Base-by-base conservation (phyloP, 371 early-diverging fungal species). In the Mucor ambiguus region DNA sequence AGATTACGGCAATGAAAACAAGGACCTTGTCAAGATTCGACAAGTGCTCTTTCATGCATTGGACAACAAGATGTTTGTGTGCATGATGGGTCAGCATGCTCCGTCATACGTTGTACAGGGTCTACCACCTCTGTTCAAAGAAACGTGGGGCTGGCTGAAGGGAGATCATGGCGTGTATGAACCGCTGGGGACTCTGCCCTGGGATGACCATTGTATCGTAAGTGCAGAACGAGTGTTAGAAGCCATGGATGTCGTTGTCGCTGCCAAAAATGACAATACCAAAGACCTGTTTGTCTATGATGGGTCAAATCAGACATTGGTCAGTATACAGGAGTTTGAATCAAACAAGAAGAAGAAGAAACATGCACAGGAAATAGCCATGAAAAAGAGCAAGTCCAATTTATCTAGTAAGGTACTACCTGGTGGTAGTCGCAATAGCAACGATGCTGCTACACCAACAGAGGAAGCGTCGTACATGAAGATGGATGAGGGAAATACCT, bases 1-100 rank as follows among this genome's bases (percentile, higher is more conserved):
- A 26, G 72, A 74, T 11, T 83, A 78, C 54, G 71, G 80, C 0
- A 49, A 29, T 2, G 80, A 70, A 9, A 85, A 88, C 29, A 61
- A 81, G 20, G 72, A 71, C 12, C 64, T 83, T 18, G 70, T 71
- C 16, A 66, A 70, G 30, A 79, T 80, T 18, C 63, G 66, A 3
- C 32, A 66, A 4, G 71, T 74, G 8, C 63, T 82, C 14, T 54
- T 70, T 14, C 67, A 60, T 3, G 83, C 85, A 2, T 56, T 78
- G 8, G 52, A 54, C 20, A 74, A 80, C 46, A 24, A 70, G 14
- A 63, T 73, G 60, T 82, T 77, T 72, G 41, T 62, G 60, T 59
- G 67, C 30, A 74, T 76, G 58, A 80, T 77, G 72, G 63, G 56
- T 22, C 66, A 73, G 11, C 78, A 72, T 48, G 70, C 74, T 9